Conservation (phyloP, 305 asterid genomes). For the Solanum hybrid region DNA sequence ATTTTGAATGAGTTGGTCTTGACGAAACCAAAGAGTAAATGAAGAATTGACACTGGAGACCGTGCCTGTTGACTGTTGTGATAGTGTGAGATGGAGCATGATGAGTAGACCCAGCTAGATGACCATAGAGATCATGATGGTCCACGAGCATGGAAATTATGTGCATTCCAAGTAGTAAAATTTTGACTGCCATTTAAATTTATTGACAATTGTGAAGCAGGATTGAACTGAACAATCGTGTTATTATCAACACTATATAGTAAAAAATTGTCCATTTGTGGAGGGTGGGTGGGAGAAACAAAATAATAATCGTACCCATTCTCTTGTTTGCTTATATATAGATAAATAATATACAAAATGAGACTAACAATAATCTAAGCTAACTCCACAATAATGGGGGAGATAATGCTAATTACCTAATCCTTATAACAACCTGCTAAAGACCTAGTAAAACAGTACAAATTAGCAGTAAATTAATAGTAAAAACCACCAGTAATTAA, state of each 20-base stretch:
- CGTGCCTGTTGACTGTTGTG: neutral
- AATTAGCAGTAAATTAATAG: neutral
- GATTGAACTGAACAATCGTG: neutral
- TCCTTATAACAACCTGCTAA: neutral
- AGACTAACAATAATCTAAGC: neutral
- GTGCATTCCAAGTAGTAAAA: neutral
- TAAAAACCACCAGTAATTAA: neutral
- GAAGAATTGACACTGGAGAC: neutral
- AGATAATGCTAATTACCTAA: neutral
- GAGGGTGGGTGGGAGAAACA: neutral
- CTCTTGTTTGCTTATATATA: neutral
- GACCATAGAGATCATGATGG: neutral
- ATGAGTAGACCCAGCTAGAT: neutral
- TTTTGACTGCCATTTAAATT: neutral
- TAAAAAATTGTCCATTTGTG: neutral
- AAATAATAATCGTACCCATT: neutral
- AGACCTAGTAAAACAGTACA: neutral
- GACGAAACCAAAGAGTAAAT: neutral
- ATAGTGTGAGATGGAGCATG: neutral
- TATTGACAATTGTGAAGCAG: too few relatives aligned
- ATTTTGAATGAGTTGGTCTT: neutral
- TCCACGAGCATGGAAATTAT: neutral
- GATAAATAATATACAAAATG: neutral
- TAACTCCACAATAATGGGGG: neutral
- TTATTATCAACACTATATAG: neutral